Evolutionary conservation across 2,329 filamentous ascomycete genomes (phyloP).

Genomic region (Claviceps pazoutovae): DNA sequence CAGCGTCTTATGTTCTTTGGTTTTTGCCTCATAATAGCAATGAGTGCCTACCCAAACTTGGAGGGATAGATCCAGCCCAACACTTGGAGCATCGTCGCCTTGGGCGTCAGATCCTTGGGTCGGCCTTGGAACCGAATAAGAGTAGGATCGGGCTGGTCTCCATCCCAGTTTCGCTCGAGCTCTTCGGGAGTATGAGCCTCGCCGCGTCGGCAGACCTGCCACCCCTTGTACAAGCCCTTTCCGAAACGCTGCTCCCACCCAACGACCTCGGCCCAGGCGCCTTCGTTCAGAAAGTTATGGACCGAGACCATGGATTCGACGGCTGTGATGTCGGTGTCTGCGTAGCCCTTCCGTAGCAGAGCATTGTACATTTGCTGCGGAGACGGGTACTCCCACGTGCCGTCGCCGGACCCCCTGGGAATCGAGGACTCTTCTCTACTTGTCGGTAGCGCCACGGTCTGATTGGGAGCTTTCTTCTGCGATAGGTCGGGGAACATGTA

Average conservation of each 20-base stretch:
- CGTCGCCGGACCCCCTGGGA: constrained; percentile 63
- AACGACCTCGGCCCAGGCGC: constrained; percentile 89
- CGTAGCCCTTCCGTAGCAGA: constrained; percentile 87
- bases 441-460: constrained; percentile 61
- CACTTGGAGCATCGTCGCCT: constrained; percentile 71
- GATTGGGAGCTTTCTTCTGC: constrained; percentile 60
- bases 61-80: constrained; percentile 67
- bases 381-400: constrained; percentile 94
- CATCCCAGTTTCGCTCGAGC: constrained; percentile 37
- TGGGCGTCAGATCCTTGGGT: constrained; percentile 80
- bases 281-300: constrained; percentile 96
- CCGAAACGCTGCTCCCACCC: constrained; percentile 84
- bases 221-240: constrained; percentile 56
- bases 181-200: constrained; percentile 44
- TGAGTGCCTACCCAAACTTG: constrained; percentile 53
- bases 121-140: constrained; percentile 80
- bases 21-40: not conserved
- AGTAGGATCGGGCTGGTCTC: constrained; percentile 48
- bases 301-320: constrained; percentile 96
- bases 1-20: not conserved
- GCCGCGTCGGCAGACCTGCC: constrained; percentile 59
- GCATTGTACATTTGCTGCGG: constrained; percentile 99
- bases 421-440: constrained; percentile 78
- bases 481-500: constrained; percentile 89
- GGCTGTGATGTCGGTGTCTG: constrained; percentile 81